Percentiles rank a stretch among this genome's conserved stretches.
Evolutionary conservation across 768 basidiomycete genomes (phyloP).

Genomic region (Trametes elegans): DNA sequence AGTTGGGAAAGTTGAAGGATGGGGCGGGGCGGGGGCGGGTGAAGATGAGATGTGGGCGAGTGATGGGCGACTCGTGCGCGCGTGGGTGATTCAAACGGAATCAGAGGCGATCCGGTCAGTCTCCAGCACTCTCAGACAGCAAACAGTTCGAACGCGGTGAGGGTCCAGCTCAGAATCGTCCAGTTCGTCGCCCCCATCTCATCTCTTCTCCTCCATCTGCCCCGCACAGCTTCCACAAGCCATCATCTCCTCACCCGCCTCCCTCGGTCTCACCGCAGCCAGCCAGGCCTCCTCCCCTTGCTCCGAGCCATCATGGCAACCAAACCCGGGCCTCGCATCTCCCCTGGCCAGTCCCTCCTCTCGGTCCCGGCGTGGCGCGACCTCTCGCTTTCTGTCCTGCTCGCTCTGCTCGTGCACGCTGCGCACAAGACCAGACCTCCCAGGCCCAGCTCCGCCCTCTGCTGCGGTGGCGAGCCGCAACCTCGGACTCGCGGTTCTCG

Average conservation of each 20-base stretch:
- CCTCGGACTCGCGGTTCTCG: background rate
- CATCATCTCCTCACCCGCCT: slow-evolving; percentile 7
- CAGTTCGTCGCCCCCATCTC: background rate
- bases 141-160: too few species aligned
- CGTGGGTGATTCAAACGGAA: too few species aligned
- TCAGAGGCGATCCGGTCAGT: too few species aligned
- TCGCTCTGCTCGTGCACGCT: too few species aligned
- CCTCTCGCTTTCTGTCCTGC: background rate
- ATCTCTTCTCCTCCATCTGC: background rate
- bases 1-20: slow-evolving; percentile 25
- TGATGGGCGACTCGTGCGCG: too few species aligned
- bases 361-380: slow-evolving; percentile 9
- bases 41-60: slow-evolving; percentile 4
- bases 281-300: background rate
- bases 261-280: slow-evolving; percentile 1
- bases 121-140: too few species aligned
- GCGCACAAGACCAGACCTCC: background rate
- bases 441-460: background rate
- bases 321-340: slow-evolving; percentile 9
- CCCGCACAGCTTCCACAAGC: slow-evolving; percentile 1
- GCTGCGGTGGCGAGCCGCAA: background rate
- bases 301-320: slow-evolving; percentile 5
- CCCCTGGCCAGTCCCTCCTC: background rate
- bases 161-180: too few species aligned
- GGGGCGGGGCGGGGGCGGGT: slow-evolving; percentile 19